Evolutionary conservation across 2,329 filamentous ascomycete species (phyloP), one percentile per base, ranked within the genome.

Genomic region (Parafenestella ontariensis): DNA sequence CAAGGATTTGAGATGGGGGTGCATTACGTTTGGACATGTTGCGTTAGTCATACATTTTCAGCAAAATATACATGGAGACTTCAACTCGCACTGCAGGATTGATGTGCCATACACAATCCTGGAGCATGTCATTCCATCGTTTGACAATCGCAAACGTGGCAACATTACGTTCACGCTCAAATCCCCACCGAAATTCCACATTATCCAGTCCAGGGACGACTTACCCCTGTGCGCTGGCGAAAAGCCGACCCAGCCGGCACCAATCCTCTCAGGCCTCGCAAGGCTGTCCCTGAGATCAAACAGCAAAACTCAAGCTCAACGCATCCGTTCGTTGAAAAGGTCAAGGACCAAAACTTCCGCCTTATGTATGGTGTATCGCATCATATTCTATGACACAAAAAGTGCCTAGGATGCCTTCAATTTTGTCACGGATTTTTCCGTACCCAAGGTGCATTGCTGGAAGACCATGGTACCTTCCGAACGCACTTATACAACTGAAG

Each of bases 401-500:
- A 47, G 34, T 11, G 48, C 46, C 64, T 79, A 64, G 43, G 37
- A 1, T 43, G 52, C 7, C 73, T 85, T 36, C 74, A 76, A 18
- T 59, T 62, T 6, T 10, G 63, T 46, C 62, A 71, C 62, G 59
- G 73, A 15, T 46, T 62, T 1, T 70, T 71, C 41, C 49, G 70
- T 64, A 21, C 42, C 58, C 2, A 53, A 56, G 5, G 23, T 37
- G 7, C 48, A 67, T 33, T 56, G 39, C 10, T 65, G 61, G 60
- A 66, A 50, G 28, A 58, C 43, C 0, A 54, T 50, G 46, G 31
- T 49, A 58, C 1, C 62, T 85, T 52, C 75, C 83, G 5, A 90
- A 87, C 58, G 69, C 75, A 0, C 65, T 87, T 1, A 77, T 85
- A 5, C 89, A 86, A 62, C 66, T n/a, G 63, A 87, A 90, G 20